Base-by-base conservation (phyloP, 495 filamentous ascomycete genomes). In the Chlorociboria aeruginascens region DNA sequence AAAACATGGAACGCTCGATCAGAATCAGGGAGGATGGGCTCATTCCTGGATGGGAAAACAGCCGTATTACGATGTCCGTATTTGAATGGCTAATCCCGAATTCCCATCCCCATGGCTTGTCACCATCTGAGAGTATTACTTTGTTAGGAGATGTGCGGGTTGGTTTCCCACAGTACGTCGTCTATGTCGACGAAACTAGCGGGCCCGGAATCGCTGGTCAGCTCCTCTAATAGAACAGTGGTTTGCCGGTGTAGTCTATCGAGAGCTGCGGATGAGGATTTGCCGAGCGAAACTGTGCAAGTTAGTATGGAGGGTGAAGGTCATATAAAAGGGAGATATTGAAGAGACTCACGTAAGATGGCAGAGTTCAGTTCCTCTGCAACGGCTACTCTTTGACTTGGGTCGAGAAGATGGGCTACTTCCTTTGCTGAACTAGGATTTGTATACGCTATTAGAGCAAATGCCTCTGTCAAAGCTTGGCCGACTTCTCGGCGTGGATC, bases 321-420 rank as follows among this genome's bases (percentile, higher is more conserved):
- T 14, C 45, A 36, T 28, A 37, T 48, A 32, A 25, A 25, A 4
- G 20, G 20, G 20, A 4, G 4, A 25, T 25, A 25, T 1, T 25
- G 20, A 51, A 29, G 32, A 48, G 44, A 69, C 76, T 57, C 73
- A 96, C 90, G 83, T 44, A 98, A 64, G 52, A 98, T 95, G 33
- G 87, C 92, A 50, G 86, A 85, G 62, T 97, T 97, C 52, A 99
- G 66, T 66, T 94, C 89, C 67, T 99, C 92, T 14, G 89, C 89
- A 40, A 97, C 86, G 40, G 78, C 73, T 31, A 83, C 78, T 45
- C 92, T 69, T 36, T 36, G 20, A 10, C 72, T 73, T 11, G 73
- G 73, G 57, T 95, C 86, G 46, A 97, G 65, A 55, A 95, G 66
- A 60, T 82, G 82, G n/a, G 82, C 78, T 48, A 93, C 72, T 41